Evolutionary conservation across 148 eudicot genomes (phyloP), one percentile per base, ranked within the genome.

Genomic region (Spergularia bocconei): DNA sequence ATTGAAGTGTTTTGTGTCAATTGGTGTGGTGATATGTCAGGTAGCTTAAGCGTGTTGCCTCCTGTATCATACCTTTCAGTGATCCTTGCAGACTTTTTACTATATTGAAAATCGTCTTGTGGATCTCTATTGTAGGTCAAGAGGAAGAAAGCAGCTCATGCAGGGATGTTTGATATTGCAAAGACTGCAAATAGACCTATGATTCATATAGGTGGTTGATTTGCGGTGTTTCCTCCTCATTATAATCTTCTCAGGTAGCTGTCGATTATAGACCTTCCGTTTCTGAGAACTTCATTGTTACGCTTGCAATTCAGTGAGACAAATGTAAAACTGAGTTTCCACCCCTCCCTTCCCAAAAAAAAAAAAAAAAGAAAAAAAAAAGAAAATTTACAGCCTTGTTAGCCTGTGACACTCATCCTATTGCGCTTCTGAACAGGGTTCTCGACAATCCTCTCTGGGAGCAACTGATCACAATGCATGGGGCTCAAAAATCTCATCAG

Each of bases 101-200:
- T 55, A 5, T 29, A 54, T 1, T 11, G 38, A 38, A 51, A 52
- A 50, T 48, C 11, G 19, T 69, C 39, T 5, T 15, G 39, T 47
- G 56, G 12, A 11, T 59, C 9, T 62, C 62, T 80, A 33, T 65
- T 85, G 62, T 82, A 91, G 97, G 88, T 94, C 36, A 94, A 91
- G 84, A 85, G 92, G 78, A 94, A 95, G 86, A 95, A 95, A 83
- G 92, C 96, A 21, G 76, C 97, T 82, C 98, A 92, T 88, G 98
- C 98, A 66, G 98, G 98, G 55, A 95, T 95, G 98, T 89, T 90
- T 72, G 97, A 95, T 79, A 73, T 95, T 63, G 97, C 97, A 44
- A 92, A 95, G 75, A 90, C 96, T 21, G 85, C 91, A 53, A 95
- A 95, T 81, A 82, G 98, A 82, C 97, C 98, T 15, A 95, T 95